A percentile compares a stretch with the other conserved stretches of the same genome.
Conservation (phyloP, 1,139 yeast species). For the Groenewaldozyma sp. region DNA sequence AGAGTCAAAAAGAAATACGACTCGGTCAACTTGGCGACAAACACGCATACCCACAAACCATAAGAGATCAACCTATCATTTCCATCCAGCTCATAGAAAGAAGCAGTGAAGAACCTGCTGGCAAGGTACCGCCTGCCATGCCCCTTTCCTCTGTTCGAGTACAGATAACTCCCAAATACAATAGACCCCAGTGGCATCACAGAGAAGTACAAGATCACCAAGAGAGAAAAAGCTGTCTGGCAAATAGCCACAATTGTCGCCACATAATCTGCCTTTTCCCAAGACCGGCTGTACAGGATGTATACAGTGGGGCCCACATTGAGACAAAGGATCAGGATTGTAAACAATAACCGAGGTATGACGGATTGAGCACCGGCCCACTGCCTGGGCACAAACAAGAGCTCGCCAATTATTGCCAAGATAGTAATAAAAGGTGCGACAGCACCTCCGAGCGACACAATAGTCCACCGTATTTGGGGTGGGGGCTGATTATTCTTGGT, state of each 20-base stretch:
- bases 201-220: slow-evolving; percentile 54
- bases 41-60: slow-evolving; percentile 59
- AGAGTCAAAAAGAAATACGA: slow-evolving; percentile 74
- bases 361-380: slow-evolving; percentile 60
- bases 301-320: slow-evolving; percentile 58
- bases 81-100: slow-evolving; percentile 46
- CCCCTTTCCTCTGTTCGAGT: slow-evolving; percentile 24
- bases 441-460: slow-evolving; percentile 64
- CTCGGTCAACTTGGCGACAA: slow-evolving; percentile 64
- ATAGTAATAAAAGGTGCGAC: slow-evolving; percentile 58
- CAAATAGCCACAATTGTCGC: slow-evolving; percentile 47
- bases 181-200: slow-evolving; percentile 49
- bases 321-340: slow-evolving; percentile 37
- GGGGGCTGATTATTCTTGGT: slow-evolving; percentile 56
- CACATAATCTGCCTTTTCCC: slow-evolving; percentile 39
- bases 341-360: slow-evolving; percentile 35
- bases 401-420: slow-evolving; percentile 54
- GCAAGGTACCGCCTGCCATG: slow-evolving; percentile 19
- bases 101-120: slow-evolving; percentile 35
- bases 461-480: slow-evolving; percentile 49
- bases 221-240: slow-evolving; percentile 52
- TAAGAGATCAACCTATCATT: slow-evolving; percentile 50
- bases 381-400: slow-evolving; percentile 53
- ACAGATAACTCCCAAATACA: slow-evolving; percentile 33
- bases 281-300: slow-evolving; percentile 42